Evolutionary conservation across 306 rosid species (phyloP), one percentile per base, ranked within the genome.

Genomic region (Senna siamea): DNA sequence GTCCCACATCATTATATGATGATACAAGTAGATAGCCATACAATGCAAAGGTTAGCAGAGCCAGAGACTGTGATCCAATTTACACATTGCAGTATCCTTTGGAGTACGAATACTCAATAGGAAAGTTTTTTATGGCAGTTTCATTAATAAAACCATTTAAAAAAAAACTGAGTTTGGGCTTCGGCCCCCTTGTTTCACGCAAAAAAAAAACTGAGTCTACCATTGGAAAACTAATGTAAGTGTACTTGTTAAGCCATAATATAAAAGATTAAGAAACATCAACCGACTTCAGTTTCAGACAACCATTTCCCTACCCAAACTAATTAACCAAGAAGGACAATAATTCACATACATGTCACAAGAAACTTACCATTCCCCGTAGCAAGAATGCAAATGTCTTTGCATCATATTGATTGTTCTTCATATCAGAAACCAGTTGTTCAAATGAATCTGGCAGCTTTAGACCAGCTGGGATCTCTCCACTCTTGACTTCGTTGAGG

Each of bases 361-460:
- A 14, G 47, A 18, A 64, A 83, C 89, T 40, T 81, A 95, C 99
- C 99, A 88, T 95, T 79, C 96, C 97, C 83, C 83, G 87, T 79
- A 95, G 74, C 86, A 83, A 70, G 58, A 90, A 79, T 26, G 96
- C 98, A 67, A 92, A 95, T 3, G 89, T 88, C 85, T 79, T 88
- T 0, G 97, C 86, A 78, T 95, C 99, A 76, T 95, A 92, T 69
- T 92, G 92, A 76, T 83, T 86, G 75, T 70, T 87, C 85, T 90
- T 86, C 92, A 88, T 90, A 83, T 90, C 92, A 50, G 92, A 83
- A 87, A 95, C 87, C 76, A 95, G 87, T 77, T 88, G 88, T 66
- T 87, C 87, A 83, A 89, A 95, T 66, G 99, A 88, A 86, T 83
- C 87, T 9, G 96, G 96, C n/a, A 88, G 86, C 84, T 84, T 87